phyloP scores from a whole-genome alignment of 2,329 filamentous ascomycete species.

The Fusarium floridanum region DNA sequence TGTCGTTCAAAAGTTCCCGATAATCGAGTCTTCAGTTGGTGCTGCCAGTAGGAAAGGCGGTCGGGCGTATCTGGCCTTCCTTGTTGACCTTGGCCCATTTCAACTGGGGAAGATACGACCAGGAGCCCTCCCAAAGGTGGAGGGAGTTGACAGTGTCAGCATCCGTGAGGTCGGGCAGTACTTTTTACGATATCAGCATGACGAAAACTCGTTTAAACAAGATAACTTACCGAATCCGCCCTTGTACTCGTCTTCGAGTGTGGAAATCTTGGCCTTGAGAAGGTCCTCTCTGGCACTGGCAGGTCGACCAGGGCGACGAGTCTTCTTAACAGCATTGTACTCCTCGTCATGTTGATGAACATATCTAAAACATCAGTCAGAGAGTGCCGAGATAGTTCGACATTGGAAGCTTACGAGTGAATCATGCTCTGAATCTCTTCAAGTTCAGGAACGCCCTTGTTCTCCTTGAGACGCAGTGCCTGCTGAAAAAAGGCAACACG shows the following conservation, averaged over 20 bases:
- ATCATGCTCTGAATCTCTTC: conserved; percentile 72
- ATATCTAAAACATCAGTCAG: conserved; percentile 59
- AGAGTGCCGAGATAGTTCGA: neutral
- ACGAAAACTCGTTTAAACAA: neutral
- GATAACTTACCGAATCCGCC: conserved; percentile 80
- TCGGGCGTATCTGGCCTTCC: conserved; percentile 73
- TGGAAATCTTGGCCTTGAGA: conserved; percentile 77
- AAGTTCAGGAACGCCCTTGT: conserved; percentile 66
- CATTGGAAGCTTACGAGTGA: conserved; percentile 62
- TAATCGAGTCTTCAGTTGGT: conserved; percentile 22
- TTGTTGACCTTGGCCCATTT: conserved; percentile 81
- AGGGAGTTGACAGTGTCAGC: conserved; percentile 74
- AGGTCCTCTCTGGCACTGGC: conserved; percentile 82
- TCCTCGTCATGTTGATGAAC: conserved; percentile 80
- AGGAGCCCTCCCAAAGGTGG: conserved; percentile 83
- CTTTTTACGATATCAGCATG: conserved; percentile 53
- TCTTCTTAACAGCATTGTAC: conserved; percentile 72
- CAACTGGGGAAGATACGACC: conserved; percentile 82
- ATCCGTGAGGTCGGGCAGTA: conserved; percentile 80
- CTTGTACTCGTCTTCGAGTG: conserved; percentile 83
- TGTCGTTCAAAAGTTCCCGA: neutral
- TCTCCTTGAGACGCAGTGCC: conserved; percentile 62
- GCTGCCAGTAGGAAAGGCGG: conserved; percentile 78
- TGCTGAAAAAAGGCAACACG: conserved; percentile 76
- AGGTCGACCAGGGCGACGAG: conserved; percentile 83